phyloP scores from a whole-genome alignment of 768 basidiomycete species.

The Fomitopsis serialis region DNA sequence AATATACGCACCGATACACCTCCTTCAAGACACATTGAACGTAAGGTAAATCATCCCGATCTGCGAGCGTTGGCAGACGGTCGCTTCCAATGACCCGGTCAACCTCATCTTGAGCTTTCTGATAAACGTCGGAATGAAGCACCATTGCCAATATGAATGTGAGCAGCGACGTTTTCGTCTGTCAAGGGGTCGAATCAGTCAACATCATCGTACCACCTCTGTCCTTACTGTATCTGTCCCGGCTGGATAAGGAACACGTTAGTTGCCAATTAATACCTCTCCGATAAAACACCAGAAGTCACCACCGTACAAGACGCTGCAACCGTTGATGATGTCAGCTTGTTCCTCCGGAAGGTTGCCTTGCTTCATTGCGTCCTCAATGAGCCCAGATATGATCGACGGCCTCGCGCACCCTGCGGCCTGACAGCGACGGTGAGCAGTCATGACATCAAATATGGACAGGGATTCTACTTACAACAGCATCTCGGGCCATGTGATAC shows the following conservation, averaged over 20 bases:
- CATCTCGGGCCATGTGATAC: background rate
- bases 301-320: background rate
- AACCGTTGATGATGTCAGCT: background rate
- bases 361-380: background rate
- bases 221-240: background rate
- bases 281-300: background rate
- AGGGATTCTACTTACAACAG: background rate
- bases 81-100: slow-evolving; percentile 49
- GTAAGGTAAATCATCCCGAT: slow-evolving; percentile 50
- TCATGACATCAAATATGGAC: background rate
- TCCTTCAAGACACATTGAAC: slow-evolving; percentile 51
- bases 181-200: background rate
- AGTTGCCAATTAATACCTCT: background rate
- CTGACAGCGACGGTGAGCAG: background rate
- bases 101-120: slow-evolving; percentile 60
- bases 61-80: slow-evolving; percentile 53
- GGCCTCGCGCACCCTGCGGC: background rate
- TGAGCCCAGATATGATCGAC: background rate
- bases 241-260: background rate
- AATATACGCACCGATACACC: slow-evolving; percentile 14
- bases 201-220: background rate
- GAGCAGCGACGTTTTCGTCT: slow-evolving; percentile 49
- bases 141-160: slow-evolving; percentile 67
- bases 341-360: background rate
- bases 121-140: slow-evolving; percentile 46